phyloP scores from a whole-genome alignment of 768 basidiomycete species.

The Mycena leptocephala region DNA sequence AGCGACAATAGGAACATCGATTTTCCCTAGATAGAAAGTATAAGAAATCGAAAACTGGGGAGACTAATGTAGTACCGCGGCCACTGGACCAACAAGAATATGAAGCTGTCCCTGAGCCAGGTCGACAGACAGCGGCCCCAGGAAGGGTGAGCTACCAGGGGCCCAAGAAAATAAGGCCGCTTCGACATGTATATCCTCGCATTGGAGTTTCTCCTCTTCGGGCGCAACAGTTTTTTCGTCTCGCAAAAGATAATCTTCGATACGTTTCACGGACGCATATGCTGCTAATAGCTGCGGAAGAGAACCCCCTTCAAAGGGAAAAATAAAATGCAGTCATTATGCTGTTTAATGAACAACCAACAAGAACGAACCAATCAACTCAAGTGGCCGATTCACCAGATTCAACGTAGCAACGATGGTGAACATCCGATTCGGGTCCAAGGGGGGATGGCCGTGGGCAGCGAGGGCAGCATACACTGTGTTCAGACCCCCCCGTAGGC shows the following conservation, averaged over 20 bases:
- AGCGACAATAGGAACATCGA: neutral
- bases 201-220: neutral
- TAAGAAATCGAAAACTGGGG: neutral
- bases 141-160: slow-evolving; percentile 4
- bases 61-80: neutral
- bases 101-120: neutral
- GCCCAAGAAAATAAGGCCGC: slow-evolving; percentile 24
- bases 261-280: slow-evolving; percentile 1
- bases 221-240: neutral
- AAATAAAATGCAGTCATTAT: neutral
- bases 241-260: slow-evolving; percentile 8
- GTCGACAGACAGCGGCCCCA: slow-evolving; percentile 9
- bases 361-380: neutral
- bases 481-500: too few relatives aligned
- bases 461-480: slow-evolving; percentile 21
- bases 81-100: slow-evolving; percentile 17
- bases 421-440: slow-evolving; percentile 22
- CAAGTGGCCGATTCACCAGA: slow-evolving; percentile 1
- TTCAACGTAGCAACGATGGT: slow-evolving; percentile 18
- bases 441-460: neutral
- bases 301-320: neutral
- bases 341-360: neutral
- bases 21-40: neutral
- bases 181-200: neutral
- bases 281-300: slow-evolving; percentile 20